Percentiles rank a stretch among this genome's conserved stretches.
phyloP scores from a whole-genome alignment of 768 basidiomycete species.

The Asterophora lycoperdoides region DNA sequence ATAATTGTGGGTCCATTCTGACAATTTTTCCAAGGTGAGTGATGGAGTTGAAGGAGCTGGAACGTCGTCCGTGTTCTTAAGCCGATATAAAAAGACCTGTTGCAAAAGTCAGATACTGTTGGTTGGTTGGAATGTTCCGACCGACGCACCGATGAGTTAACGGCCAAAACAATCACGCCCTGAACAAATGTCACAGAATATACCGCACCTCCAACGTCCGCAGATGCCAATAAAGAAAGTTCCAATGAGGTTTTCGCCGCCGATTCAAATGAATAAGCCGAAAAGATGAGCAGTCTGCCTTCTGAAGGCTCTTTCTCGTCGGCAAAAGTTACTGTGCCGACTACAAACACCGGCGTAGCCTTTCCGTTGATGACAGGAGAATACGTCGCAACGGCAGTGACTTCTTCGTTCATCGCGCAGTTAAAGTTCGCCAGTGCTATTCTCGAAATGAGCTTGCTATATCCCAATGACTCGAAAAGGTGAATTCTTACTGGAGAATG shows the following conservation, averaged over 20 bases:
- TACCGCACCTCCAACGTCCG: constrained; percentile 59
- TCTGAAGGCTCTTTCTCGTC: constrained; percentile 46
- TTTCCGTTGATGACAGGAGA: constrained; percentile 26
- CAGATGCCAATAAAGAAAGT: constrained; percentile 38
- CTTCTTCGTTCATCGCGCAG: constrained; percentile 55
- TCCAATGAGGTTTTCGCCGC: constrained; percentile 26
- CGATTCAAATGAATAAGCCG: constrained; percentile 26
- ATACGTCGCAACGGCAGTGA: constrained; percentile 48
- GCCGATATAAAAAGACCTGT: constrained; percentile 45
- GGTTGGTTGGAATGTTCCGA: background rate
- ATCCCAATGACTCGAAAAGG: background rate
- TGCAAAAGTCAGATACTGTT: constrained; percentile 4
- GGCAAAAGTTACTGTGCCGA: constrained; percentile 42
- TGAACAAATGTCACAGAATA: constrained; percentile 54
- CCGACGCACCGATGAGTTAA: constrained; percentile 73
- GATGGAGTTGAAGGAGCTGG: constrained; percentile 26
- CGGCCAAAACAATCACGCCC: constrained; percentile 57
- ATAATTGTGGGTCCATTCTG: constrained; percentile 82
- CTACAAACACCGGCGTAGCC: constrained; percentile 41
- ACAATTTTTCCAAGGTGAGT: constrained; percentile 37
- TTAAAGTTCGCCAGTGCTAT: constrained; percentile 46
- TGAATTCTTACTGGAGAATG: constrained; percentile 53
- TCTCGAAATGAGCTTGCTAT: background rate
- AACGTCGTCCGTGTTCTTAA: constrained; percentile 32
- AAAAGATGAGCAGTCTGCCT: constrained; percentile 62